These are phyloP conservation scores for Geoglossum glabrum DNA, from an alignment of 495 filamentous ascomycete genomes.

Conservation along the genomic window DNA sequence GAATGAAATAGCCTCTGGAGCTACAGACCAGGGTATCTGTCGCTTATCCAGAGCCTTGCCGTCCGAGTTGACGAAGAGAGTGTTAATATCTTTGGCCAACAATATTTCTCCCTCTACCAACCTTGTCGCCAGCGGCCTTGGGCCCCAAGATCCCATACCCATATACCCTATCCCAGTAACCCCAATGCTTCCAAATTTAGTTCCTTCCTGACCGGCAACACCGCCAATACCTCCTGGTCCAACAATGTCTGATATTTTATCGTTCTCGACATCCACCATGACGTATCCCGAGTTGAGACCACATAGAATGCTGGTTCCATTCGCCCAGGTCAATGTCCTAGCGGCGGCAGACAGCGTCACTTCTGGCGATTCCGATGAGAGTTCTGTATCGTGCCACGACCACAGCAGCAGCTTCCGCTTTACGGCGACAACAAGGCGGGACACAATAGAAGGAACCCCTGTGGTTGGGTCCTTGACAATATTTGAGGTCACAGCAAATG, in stretches of 20 bases:
- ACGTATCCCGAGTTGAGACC: constrained; percentile 79
- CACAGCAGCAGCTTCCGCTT: constrained; percentile 80
- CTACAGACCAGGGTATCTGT: constrained; percentile 77
- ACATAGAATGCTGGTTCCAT: constrained; percentile 62
- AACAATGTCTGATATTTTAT: constrained; percentile 50
- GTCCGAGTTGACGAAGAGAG: constrained; percentile 67
- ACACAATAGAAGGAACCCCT: constrained; percentile 76
- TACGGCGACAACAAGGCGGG: constrained; percentile 71
- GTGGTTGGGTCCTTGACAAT: constrained; percentile 75
- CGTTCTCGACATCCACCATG: constrained; percentile 62
- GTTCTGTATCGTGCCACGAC: constrained; percentile 90
- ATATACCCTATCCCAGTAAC: constrained; percentile 83
- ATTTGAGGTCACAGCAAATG: constrained; percentile 85
- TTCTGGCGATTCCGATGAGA: constrained; percentile 51
- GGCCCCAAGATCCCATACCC: constrained; percentile 74
- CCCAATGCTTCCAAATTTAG: constrained; percentile 44
- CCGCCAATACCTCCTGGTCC: constrained; percentile 59
- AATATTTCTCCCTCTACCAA: constrained; percentile 67
- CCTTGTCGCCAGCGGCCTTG: constrained; percentile 69
- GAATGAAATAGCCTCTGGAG: constrained; percentile 80
- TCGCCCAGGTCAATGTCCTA: constrained; percentile 75
- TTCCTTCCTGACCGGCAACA: constrained; percentile 37
- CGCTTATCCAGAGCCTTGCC: constrained; percentile 66
- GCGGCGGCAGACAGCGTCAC: constrained; percentile 59
- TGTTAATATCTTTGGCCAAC: constrained; percentile 89